These are phyloP conservation scores for Nicotiana noctiflora DNA, from an alignment of 257 asterid species.

Conservation along the genomic window DNA sequence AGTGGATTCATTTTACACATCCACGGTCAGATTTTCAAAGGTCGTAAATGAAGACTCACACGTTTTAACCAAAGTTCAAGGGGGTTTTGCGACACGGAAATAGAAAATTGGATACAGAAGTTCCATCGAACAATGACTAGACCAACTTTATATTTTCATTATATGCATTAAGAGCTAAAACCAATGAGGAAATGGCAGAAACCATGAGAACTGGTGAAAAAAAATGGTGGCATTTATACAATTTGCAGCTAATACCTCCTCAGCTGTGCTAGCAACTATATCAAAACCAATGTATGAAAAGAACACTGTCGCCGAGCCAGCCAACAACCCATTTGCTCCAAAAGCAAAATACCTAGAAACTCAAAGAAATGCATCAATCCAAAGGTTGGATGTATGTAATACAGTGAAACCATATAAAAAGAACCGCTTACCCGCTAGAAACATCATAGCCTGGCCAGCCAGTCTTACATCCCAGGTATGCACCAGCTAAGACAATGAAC, in stretches of 20 bases:
- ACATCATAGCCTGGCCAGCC: conserved; percentile 34
- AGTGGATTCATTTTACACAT: no score
- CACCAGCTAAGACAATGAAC: conserved; percentile 25
- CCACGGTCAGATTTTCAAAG: no score
- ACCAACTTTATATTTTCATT: neutral
- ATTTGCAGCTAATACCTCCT: conserved; percentile 22
- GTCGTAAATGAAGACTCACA: no score
- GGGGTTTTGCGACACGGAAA: neutral
- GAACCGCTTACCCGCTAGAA: conserved; percentile 16
- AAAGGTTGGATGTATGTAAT: neutral
- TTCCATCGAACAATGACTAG: neutral
- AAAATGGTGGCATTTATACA: neutral
- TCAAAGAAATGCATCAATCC: conserved; percentile 5
- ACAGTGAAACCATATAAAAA: neutral
- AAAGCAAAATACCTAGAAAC: conserved; percentile 29
- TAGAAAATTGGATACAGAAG: neutral
- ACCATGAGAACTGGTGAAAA: neutral
- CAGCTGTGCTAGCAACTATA: conserved; percentile 35
- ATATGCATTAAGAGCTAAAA: neutral
- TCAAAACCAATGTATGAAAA: conserved; percentile 38
- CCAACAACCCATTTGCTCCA: conserved; percentile 32
- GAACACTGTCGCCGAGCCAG: conserved; percentile 36
- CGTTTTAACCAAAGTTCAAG: no score
- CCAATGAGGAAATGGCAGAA: no score
- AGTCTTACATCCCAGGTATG: conserved; percentile 29